Evolutionary conservation across 192 early-diverging fungal genomes (phyloP).

Genomic region (Backusella tarrabulga): DNA sequence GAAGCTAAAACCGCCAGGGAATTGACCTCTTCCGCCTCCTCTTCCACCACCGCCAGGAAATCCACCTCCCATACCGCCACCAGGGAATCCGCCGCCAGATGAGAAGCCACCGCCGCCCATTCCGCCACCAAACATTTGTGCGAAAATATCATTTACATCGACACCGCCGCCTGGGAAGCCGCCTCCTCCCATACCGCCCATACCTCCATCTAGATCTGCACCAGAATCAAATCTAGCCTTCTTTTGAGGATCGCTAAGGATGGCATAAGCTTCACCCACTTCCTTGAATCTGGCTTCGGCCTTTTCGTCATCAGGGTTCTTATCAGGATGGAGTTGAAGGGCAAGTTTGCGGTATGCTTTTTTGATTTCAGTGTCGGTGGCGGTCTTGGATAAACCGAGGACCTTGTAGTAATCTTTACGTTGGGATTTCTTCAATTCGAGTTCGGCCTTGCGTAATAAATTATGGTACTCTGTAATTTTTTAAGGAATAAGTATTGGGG

Average conservation of each 20-base stretch:
- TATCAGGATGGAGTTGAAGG: constrained; percentile 90
- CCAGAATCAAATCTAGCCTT: constrained; percentile 80
- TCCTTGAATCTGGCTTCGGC: constrained; percentile 85
- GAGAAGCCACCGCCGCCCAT: constrained; percentile 13
- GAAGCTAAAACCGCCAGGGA: constrained; percentile 38
- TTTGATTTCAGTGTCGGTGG: constrained; percentile 78
- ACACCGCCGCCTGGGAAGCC: constrained; percentile 44
- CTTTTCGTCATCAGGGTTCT: constrained; percentile 68
- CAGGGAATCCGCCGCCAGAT: constrained; percentile 15
- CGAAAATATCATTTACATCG: constrained; percentile 62
- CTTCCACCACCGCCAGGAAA: constrained; percentile 8
- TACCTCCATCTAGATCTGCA: constrained; percentile 70
- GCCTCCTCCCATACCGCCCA: constrained; percentile 40
- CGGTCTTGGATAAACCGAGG: constrained; percentile 70
- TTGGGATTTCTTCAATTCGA: constrained; percentile 66
- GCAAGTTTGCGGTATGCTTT: constrained; percentile 84
- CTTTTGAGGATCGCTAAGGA: constrained; percentile 80
- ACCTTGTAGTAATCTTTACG: constrained; percentile 98
- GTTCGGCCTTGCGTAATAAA: constrained; percentile 56
- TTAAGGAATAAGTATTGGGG: too few species aligned
- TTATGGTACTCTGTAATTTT: constrained; percentile 31
- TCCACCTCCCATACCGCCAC: constrained; percentile 24
- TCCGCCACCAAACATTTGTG: constrained; percentile 50
- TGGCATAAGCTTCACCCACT: constrained; percentile 75
- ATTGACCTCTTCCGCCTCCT: constrained; percentile 16